These are phyloP conservation scores for Phaeosphaeriaceae sp. DNA, from an alignment of 2,329 filamentous ascomycete species.

Conservation along the genomic window DNA sequence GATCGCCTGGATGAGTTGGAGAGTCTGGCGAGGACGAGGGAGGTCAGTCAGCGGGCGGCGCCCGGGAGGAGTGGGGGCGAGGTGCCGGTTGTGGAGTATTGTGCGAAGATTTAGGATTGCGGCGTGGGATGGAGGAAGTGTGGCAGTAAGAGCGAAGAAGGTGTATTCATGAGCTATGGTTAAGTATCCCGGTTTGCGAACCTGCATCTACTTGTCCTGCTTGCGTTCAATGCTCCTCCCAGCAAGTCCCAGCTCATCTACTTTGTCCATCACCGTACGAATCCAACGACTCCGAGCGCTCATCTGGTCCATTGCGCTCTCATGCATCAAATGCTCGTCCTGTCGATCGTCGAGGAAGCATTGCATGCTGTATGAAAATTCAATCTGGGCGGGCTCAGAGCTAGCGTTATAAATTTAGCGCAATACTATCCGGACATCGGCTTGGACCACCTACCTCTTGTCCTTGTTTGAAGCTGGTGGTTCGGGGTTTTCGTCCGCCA, in stretches of 20 bases:
- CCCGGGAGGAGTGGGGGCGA: constrained; percentile 36
- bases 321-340: neutral
- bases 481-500: neutral
- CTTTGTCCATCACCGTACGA: neutral
- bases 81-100: constrained; percentile 38
- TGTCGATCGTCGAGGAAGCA: neutral
- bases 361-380: neutral
- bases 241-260: neutral
- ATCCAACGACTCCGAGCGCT: neutral
- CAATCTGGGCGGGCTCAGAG: neutral
- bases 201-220: too few species aligned
- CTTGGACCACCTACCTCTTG: neutral
- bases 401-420: neutral
- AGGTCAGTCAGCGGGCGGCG: constrained; percentile 85
- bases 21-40: constrained; percentile 86
- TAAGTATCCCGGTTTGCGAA: too few species aligned
- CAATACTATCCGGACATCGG: neutral
- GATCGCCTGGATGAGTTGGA: constrained; percentile 89
- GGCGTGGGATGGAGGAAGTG: too few species aligned
- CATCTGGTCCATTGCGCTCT: neutral
- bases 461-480: neutral
- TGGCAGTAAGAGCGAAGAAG: too few species aligned
- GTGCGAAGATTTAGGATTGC: constrained; percentile 26
- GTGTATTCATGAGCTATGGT: too few species aligned
- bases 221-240: too few species aligned